Base-by-base conservation (phyloP, 192 early-diverging fungal species). In the Coemansia biformis region DNA sequence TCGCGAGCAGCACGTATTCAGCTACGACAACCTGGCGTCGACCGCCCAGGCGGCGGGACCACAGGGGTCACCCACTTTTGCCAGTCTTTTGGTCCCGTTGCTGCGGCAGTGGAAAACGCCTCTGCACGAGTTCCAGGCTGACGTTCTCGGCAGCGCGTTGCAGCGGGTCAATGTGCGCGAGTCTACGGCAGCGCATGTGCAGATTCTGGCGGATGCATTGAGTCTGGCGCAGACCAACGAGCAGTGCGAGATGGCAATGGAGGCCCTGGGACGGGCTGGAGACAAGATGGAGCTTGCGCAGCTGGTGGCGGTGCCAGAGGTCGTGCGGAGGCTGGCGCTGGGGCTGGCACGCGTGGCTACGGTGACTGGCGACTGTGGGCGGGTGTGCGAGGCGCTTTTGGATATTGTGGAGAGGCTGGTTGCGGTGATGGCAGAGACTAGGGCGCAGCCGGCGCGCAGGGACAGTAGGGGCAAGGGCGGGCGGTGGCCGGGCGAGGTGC, bases 351-450 rank as follows among this genome's bases (percentile, higher is more conserved):
- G 32, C 1, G 33, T 43, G 43, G 42, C 26, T 3, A 22, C 36
- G 17, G 8, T 21, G 18, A 37, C 12, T 12, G 28, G 28, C 38
- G 46, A 47, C 26, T 39, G 29, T 21, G 57, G 41, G 1, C 24
- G 15, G 15, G 50, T 37, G 32, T 57, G 63, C 44, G 38, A 12
- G 30, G 38, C 21, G 23, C 41, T 63, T 26, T 35, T 59, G 16
- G 43, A 38, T 10, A 30, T 66, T 18, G 63, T 58, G 10, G 55
- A 35, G 15, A 38, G 43, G 38, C 31, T 73, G 10, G 54, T 59
- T 30, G 15, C 16, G 41, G 54, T 59, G 58, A 62, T 59, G 59
- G n/a, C n/a, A n/a, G n/a, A n/a, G n/a, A n/a, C n/a, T n/a, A n/a
- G n/a, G n/a, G n/a, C n/a, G n/a, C n/a, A n/a, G n/a, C n/a, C n/a